phyloP scores from a whole-genome alignment of 345 rosid genomes.

The Eucalyptus marginata region DNA sequence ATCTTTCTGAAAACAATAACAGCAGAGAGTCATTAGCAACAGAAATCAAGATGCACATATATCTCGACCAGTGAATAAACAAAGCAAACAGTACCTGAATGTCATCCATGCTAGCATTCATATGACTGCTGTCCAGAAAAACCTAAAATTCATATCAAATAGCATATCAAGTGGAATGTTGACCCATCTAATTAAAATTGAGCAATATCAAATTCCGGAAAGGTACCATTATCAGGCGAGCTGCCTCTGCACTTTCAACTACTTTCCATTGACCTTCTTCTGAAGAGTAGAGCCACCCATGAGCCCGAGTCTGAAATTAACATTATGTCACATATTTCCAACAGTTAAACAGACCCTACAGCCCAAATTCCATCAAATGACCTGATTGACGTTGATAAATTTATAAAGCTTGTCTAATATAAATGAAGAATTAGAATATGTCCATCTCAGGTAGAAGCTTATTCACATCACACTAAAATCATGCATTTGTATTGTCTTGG shows the following conservation, averaged over 20 bases:
- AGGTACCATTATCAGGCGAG: constrained; percentile 86
- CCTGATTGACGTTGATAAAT: neutral
- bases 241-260: constrained; percentile 76
- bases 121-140: constrained; percentile 48
- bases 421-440: neutral
- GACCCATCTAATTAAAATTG: neutral
- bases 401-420: neutral
- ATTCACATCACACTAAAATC: neutral
- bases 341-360: neutral
- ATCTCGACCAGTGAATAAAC: neutral
- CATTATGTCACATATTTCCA: constrained; percentile 6
- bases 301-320: constrained; percentile 67
- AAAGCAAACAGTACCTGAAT: constrained; percentile 44
- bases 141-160: constrained; percentile 38
- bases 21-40: neutral
- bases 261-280: constrained; percentile 97
- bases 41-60: neutral
- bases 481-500: neutral
- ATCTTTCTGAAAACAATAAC: constrained; percentile 40
- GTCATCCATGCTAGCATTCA: constrained; percentile 54
- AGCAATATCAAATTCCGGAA: neutral
- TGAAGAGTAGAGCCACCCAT: constrained; percentile 93
- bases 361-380: neutral
- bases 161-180: neutral
- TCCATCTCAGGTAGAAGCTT: neutral